Evolutionary conservation across 73 alveolate genomes (phyloP).

Genomic region (Paramecium pentaurelia): DNA sequence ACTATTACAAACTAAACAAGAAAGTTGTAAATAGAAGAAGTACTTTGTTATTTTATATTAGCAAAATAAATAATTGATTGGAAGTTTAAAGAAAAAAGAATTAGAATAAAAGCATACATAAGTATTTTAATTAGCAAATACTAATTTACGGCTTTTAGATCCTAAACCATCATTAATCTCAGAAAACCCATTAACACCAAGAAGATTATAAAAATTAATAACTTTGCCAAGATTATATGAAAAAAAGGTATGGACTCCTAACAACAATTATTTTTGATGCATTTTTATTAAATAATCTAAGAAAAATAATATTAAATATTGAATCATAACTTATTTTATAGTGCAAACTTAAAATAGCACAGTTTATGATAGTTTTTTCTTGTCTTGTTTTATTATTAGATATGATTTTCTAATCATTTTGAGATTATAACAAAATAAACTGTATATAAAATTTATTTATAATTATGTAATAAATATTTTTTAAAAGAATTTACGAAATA

Average conservation of each 20-base stretch:
- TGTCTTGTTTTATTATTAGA: not conserved
- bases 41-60: not conserved
- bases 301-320: too few relatives aligned
- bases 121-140: constrained; percentile 21
- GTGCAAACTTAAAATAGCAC: not conserved
- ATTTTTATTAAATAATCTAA: not conserved
- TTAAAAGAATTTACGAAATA: too few relatives aligned
- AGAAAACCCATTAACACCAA: constrained; percentile 46
- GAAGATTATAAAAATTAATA: constrained; percentile 31
- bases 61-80: constrained; percentile 1
- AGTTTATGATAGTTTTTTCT: not conserved
- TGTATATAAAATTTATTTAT: too few relatives aligned
- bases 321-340: too few relatives aligned
- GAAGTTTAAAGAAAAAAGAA: constrained; percentile 25
- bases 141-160: not conserved
- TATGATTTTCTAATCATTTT: too few relatives aligned
- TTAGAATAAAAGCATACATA: not conserved
- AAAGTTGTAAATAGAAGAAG: not conserved
- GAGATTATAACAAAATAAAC: too few relatives aligned
- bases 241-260: constrained; percentile 40
- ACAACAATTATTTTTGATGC: constrained; percentile 25
- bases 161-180: constrained; percentile 14
- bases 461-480: too few relatives aligned
- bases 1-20: not conserved
- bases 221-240: constrained; percentile 46